phyloP scores from a whole-genome alignment of 331 rosid genomes.

The Acacia pycnantha region DNA sequence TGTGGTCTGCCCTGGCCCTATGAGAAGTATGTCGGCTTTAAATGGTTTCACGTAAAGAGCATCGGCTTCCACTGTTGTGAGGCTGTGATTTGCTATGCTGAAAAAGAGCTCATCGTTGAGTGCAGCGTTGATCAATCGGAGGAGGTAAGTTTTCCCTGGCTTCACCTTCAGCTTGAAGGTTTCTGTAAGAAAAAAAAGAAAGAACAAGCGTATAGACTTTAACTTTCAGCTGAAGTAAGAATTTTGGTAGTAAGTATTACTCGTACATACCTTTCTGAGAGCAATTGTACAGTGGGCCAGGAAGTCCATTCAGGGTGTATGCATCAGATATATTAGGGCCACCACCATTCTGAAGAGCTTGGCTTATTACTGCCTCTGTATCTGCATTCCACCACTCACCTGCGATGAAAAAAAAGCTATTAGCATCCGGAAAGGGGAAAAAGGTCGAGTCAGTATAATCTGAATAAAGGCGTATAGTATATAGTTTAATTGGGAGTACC shows the following conservation, averaged over 20 bases:
- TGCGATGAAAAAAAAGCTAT: background rate
- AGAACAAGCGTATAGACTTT: background rate
- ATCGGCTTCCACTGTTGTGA: conserved; percentile 31
- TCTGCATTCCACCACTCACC: conserved; percentile 44
- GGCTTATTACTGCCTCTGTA: conserved; percentile 31
- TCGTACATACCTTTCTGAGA: conserved; percentile 21
- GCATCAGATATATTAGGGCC: conserved; percentile 38
- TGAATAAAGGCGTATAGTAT: background rate
- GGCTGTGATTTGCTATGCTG: conserved; percentile 32
- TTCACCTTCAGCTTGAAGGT: conserved; percentile 34
- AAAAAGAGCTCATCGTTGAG: conserved; percentile 35
- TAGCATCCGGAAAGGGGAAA: background rate
- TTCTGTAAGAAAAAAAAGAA: conserved; percentile 1
- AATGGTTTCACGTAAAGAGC: conserved; percentile 35
- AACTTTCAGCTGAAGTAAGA: background rate
- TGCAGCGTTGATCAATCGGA: conserved; percentile 35
- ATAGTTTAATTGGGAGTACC: conserved; percentile 12
- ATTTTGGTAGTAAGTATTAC: background rate
- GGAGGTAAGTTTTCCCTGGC: conserved; percentile 30
- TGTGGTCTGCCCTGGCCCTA: conserved; percentile 37
- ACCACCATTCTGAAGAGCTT: conserved; percentile 29
- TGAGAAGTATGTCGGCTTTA: conserved; percentile 19
- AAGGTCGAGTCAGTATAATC: background rate
- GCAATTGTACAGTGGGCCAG: conserved; percentile 32
- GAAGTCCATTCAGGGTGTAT: conserved; percentile 31